phyloP scores from a whole-genome alignment of 495 filamentous ascomycete genomes.

The Aspergillus funiculosus region DNA sequence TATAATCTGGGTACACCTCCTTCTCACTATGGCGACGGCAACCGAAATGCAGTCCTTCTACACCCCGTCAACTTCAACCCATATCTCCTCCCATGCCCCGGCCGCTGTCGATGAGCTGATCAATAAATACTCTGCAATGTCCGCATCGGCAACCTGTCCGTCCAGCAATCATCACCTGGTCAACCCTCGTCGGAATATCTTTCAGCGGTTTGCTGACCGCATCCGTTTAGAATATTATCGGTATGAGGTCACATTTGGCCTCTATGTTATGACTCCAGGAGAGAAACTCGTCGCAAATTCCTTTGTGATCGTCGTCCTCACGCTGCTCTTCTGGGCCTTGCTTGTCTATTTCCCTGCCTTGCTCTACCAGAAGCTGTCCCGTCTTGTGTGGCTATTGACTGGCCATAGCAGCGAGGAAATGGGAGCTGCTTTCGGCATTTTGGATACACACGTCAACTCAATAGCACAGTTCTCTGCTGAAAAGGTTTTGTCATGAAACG shows the following conservation, averaged over 20 bases:
- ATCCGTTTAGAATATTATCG: constrained; percentile 65
- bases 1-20: background rate
- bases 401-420: constrained; percentile 34
- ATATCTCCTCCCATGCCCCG: constrained; percentile 30
- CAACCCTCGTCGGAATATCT: constrained; percentile 21
- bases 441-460: constrained; percentile 24
- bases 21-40: constrained; percentile 21
- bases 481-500: constrained; percentile 11
- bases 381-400: constrained; percentile 39
- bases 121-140: constrained; percentile 33
- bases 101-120: constrained; percentile 35
- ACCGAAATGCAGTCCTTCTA: constrained; percentile 40
- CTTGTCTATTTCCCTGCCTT: constrained; percentile 38
- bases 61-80: constrained; percentile 28
- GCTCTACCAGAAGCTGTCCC: constrained; percentile 34
- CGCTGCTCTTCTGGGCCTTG: constrained; percentile 34
- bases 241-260: constrained; percentile 67
- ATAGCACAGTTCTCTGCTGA: constrained; percentile 19
- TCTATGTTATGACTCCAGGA: constrained; percentile 66
- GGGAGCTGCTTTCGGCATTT: constrained; percentile 25
- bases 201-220: constrained; percentile 43
- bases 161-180: constrained; percentile 10
- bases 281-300: constrained; percentile 65
- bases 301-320: constrained; percentile 35
- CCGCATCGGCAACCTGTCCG: constrained; percentile 9